Percentiles rank a stretch among this genome's conserved stretches.
Evolutionary conservation across 768 basidiomycete species (phyloP).

Genomic region (Leccinellum rugosiceps): DNA sequence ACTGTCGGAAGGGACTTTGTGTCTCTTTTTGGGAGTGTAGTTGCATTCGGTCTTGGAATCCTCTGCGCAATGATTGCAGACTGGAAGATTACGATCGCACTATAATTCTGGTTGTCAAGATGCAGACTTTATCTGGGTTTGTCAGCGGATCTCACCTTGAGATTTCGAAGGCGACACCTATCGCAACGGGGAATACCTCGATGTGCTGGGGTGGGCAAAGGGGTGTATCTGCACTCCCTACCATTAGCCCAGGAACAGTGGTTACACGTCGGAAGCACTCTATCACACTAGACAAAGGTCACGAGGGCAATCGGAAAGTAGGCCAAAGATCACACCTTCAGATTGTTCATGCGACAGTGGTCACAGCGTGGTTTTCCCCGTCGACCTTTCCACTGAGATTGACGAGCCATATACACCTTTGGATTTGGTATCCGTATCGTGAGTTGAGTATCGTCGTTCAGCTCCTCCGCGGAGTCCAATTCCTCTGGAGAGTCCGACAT

Average conservation of each 20-base stretch:
- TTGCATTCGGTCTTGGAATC: conserved; percentile 59
- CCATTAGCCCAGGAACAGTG: conserved; percentile 64
- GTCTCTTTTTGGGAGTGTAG: conserved; percentile 70
- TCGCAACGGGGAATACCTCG: conserved; percentile 73
- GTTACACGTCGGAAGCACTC: conserved; percentile 67
- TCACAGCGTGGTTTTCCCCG: conserved; percentile 75
- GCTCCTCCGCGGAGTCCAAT: conserved; percentile 37
- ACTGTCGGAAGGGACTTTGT: conserved; percentile 49
- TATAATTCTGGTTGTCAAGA: conserved; percentile 24
- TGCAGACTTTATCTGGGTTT: neutral
- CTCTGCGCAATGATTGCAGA: conserved; percentile 62
- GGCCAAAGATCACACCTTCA: conserved; percentile 50
- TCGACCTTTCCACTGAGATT: conserved; percentile 72
- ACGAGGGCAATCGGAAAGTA: conserved; percentile 6
- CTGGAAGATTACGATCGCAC: conserved; percentile 71
- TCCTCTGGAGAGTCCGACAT: conserved; percentile 39
- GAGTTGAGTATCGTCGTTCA: conserved; percentile 49
- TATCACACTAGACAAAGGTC: conserved; percentile 52
- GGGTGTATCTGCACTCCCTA: conserved; percentile 70
- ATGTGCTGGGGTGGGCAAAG: conserved; percentile 71
- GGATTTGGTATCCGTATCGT: conserved; percentile 68
- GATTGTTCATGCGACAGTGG: conserved; percentile 66
- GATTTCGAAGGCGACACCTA: conserved; percentile 61
- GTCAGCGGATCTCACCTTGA: conserved; percentile 47
- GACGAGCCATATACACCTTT: conserved; percentile 63